These are phyloP conservation scores for Hanseniaspora singularis DNA, from an alignment of 805 yeast species.

Conservation along the genomic window DNA sequence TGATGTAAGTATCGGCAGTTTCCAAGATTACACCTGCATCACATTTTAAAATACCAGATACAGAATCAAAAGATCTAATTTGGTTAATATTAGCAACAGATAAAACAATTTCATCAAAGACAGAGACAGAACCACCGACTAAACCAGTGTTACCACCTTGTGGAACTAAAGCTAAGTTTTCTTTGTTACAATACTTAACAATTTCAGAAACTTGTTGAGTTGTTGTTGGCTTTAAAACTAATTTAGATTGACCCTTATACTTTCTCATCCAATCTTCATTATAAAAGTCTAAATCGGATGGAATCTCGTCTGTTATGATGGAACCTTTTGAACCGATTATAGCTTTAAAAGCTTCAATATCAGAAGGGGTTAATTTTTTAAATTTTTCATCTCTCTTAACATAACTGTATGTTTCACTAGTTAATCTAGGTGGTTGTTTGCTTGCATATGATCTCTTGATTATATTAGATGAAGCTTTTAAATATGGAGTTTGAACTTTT, in stretches of 20 bases:
- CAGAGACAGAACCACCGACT: constrained; percentile 88
- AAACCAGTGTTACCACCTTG: constrained; percentile 97
- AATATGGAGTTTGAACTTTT: background rate
- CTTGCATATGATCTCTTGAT: constrained; percentile 14
- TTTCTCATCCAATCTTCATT: constrained; percentile 94
- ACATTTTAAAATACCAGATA: constrained; percentile 73
- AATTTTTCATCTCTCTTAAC: constrained; percentile 41
- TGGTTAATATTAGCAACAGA: constrained; percentile 61
- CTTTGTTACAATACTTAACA: constrained; percentile 65
- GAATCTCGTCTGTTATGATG: constrained; percentile 25
- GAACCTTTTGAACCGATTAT: constrained; percentile 40
- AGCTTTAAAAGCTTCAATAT: constrained; percentile 47
- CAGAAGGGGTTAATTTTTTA: constrained; percentile 42
- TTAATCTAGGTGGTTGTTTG: constrained; percentile 32
- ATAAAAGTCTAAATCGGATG: constrained; percentile 53
- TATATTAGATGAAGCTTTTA: background rate
- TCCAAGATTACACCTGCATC: constrained; percentile 89
- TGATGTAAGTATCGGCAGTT: constrained; percentile 63
- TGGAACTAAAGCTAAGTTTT: constrained; percentile 75
- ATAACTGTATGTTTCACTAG: constrained; percentile 58
- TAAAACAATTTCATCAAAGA: constrained; percentile 77
- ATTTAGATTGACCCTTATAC: constrained; percentile 72
- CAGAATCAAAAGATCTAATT: constrained; percentile 67
- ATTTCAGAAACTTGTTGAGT: constrained; percentile 67
- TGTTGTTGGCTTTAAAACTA: constrained; percentile 73